Base-by-base conservation (phyloP, 371 early-diverging fungal species). In the Batkoa obscura region DNA sequence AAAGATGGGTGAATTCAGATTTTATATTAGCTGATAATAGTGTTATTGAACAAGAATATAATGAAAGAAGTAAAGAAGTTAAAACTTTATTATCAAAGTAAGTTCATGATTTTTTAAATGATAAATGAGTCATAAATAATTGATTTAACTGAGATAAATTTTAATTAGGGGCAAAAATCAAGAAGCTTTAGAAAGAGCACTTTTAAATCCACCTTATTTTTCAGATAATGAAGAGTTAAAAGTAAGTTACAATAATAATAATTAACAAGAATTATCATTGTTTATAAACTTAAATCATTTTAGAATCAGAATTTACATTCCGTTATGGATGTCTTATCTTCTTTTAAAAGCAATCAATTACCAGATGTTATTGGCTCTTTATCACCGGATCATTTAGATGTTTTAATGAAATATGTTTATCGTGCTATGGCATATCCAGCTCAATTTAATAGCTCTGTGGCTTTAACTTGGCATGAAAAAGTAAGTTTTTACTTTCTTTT, bases 391-490 rank as follows among this genome's bases (percentile, higher is more conserved):
- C 77, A 86, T 45, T 69, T 80, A 58, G 92, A 90, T 62, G 69
- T 80, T 6, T 63, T 93, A 65, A 79, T 91, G 74, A 92, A 89
- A 68, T 94, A 89, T 65, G 71, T 94, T 39, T 93, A 91, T 68
- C 76, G 84, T 15, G 91, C 88, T 31, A 73, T 94, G 78, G 86
- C 84, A 2, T 72, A 72, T 31, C 95, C 95, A 1, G 88, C 86
- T n/a, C 61, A 68, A 49, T 89, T 75, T 64, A 88, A 88, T 62
- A 78, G 89, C 23, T 78, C 79, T 13, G 74, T 83, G 43, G 62
- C 92, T 54, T 67, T 94, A 60, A 72, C 74, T 55, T 94, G 93
- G 93, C 93, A 93, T 59, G 93, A 94, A 63, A 88, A 90, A 76
- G 88, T 86, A 67, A 47, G 50, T 13, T 30, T 49, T 47, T 3